These are phyloP conservation scores for Lactarius evosmus DNA, from an alignment of 768 basidiomycete species.

Conservation along the genomic window DNA sequence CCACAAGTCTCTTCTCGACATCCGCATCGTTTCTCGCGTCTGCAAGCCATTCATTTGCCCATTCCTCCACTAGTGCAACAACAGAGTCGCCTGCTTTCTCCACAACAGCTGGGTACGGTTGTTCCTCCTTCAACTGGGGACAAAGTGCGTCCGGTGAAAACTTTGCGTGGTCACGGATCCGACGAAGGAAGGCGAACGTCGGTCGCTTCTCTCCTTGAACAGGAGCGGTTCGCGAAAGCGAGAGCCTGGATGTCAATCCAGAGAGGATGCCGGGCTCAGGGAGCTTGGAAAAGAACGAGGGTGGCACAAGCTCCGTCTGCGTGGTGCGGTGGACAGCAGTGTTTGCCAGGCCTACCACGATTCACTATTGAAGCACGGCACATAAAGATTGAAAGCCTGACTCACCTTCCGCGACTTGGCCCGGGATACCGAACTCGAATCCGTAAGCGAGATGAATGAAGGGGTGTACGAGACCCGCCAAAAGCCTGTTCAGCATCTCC, in stretches of 20 bases:
- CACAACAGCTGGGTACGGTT: slow-evolving; percentile 23
- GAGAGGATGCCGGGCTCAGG: slow-evolving; percentile 3
- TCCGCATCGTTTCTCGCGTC: slow-evolving; percentile 22
- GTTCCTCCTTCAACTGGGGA: not conserved
- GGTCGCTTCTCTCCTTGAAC: slow-evolving; percentile 39
- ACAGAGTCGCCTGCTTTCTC: slow-evolving; percentile 24
- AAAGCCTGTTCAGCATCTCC: slow-evolving; percentile 54
- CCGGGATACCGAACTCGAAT: slow-evolving; percentile 57
- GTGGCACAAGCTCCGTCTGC: slow-evolving; percentile 37
- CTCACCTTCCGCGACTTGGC: slow-evolving; percentile 60
- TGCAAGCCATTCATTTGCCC: slow-evolving; percentile 26
- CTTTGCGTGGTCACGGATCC: slow-evolving; percentile 51
- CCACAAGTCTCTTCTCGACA: slow-evolving; percentile 38
- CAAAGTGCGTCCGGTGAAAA: slow-evolving; percentile 23
- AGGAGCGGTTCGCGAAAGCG: slow-evolving; percentile 11
- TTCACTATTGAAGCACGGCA: not conserved
- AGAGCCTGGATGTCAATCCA: slow-evolving; percentile 33
- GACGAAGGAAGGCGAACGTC: slow-evolving; percentile 47
- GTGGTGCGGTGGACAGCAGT: slow-evolving; percentile 46
- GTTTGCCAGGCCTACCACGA: slow-evolving; percentile 51
- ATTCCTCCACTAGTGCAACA: slow-evolving; percentile 25
- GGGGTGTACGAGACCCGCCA: slow-evolving; percentile 59
- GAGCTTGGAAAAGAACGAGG: slow-evolving; percentile 29
- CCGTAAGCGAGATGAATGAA: slow-evolving; percentile 64
- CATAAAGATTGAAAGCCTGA: not conserved